A percentile compares a stretch with the other conserved stretches of the same genome.
phyloP scores from a whole-genome alignment of 1,139 yeast species.

The Candida sp. region DNA sequence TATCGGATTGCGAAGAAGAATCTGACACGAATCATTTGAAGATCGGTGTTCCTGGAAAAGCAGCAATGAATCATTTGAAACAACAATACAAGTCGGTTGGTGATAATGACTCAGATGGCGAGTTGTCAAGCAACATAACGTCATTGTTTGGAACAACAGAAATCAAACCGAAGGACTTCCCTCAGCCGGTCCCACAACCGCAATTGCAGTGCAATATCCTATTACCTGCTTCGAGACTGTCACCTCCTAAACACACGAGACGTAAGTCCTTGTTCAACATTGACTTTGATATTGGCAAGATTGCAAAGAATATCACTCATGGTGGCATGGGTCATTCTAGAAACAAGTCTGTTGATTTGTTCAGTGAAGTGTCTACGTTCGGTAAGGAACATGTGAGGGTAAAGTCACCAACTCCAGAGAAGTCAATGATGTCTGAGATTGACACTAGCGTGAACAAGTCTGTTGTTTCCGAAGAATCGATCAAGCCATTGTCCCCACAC shows the following conservation, averaged over 20 bases:
- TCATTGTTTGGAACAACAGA: slow-evolving; percentile 6
- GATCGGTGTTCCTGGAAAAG: slow-evolving; percentile 38
- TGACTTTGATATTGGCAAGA: slow-evolving; percentile 24
- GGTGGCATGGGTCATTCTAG: slow-evolving; percentile 11
- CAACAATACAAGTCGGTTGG: slow-evolving; percentile 28
- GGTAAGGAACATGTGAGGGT: slow-evolving; percentile 4
- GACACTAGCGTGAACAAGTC: not conserved
- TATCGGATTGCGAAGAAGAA: slow-evolving; percentile 20
- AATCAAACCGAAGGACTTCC: not conserved
- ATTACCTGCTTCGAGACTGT: slow-evolving; percentile 7
- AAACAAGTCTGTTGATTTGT: slow-evolving; percentile 17
- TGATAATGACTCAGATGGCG: slow-evolving; percentile 31
- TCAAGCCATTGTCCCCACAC: slow-evolving; percentile 2
- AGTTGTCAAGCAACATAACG: slow-evolving; percentile 18
- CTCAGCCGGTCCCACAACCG: slow-evolving; percentile 8
- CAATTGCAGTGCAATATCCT: slow-evolving; percentile 5
- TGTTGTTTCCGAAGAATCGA: not conserved
- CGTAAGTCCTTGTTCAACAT: slow-evolving; percentile 45
- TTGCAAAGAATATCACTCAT: not conserved
- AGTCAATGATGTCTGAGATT: not conserved
- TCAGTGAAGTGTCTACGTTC: slow-evolving; percentile 1
- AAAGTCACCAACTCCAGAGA: slow-evolving; percentile 1
- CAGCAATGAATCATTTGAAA: slow-evolving; percentile 31
- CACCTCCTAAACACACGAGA: slow-evolving; percentile 42
- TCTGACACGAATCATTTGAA: slow-evolving; percentile 23